Base-by-base conservation (phyloP, 225 moss, liverwort and hornwort species). In the Bryum argenteum region DNA sequence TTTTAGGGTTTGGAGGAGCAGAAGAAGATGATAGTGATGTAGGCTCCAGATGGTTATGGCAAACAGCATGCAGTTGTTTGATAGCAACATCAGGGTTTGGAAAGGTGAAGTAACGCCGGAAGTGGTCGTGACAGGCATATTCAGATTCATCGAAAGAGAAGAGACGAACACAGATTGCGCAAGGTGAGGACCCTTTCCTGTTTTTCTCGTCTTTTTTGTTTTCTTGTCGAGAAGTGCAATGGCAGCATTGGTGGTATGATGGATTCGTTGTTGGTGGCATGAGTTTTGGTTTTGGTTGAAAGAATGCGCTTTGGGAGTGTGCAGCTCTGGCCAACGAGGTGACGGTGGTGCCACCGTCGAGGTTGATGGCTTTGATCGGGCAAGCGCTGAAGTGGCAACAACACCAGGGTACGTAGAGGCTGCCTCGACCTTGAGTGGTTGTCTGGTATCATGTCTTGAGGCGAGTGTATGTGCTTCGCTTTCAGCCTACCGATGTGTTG, bases 311-410 rank as follows among this genome's bases (percentile, higher is more conserved):
- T 77, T 59, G 26, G 58, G 18, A n/a, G 14, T 48, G 50, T 81
- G 81, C 94, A 97, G 96, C 91, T 63, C 82, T 98, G 19, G 82
- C 92, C 22, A 86, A 85, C 44, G 97, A 98, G 89, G 97, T 98
- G 68, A 94, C 94, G 37, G 97, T 98, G 63, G 97, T 98, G 20
- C 97, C 97, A 15, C 94, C 97, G 9, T 98, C 97, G 47, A 89
- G 97, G 85, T 76, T 98, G 70, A 98, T 94, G 94, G 97, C 97
- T 71, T 75, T 98, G 63, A 98, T 98, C 60, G 97, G 97, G 20
- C 97, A 98, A 75, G 97, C 97, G 45, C 79, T 98, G 65, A 98
- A 98, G 68, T 98, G 97, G 97, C 97, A 98, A 72, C 97, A 98
- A 57, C 94, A 94, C 84, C 97, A 98, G 79, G 97, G 94, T 94